Base-by-base conservation (phyloP, 1,139 yeast species). In the Kodamaea alishanica region DNA sequence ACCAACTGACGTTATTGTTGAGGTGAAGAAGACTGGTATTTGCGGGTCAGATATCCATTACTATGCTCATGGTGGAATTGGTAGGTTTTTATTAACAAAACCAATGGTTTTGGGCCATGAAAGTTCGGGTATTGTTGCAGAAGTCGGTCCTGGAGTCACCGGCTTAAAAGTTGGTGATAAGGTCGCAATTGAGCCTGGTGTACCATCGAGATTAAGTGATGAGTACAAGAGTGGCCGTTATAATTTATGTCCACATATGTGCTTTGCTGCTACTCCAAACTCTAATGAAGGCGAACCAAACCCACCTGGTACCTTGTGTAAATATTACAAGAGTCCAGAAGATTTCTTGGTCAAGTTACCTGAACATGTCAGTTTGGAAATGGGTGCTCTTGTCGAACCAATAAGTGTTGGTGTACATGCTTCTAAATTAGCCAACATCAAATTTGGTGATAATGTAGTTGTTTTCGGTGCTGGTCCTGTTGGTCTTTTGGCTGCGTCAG, bases 391-490 rank as follows among this genome's bases (percentile, higher is more conserved):
- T 58, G 85, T 84, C 29, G 97, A 89, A 65, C 97, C 97, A 28
- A 67, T 88, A 52, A 73, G 87, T 24, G 96, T 89, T 33, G 96
- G 87, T 29, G 87, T 89, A 8, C 95, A 87, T 52, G 92, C 92
- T 4, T 73, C 81, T 44, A 84, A 81, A 58, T 71, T 79, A 42
- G 86, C 84, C n/a, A 73, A 72, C 26, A 68, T 85, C 40, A 71
- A 65, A 32, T 79, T 84, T 48, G 95, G 94, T 45, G 94, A 86
- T 46, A 70, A 75, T 8, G 86, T 83, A 23, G 81, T 81, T 30
- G 84, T 89, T 4, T 84, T 85, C 51, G 97, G 97, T 37, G 96
- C 96, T 25, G 97, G 97, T 8, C 96, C 97, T 7, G 92, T 89
- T 45, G 97, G 97, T 28, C 65, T 89, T 36, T 69, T 89, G 45